Base-by-base conservation (phyloP, 352 stramenopile genomes). In the Phytopythium helicoides region DNA sequence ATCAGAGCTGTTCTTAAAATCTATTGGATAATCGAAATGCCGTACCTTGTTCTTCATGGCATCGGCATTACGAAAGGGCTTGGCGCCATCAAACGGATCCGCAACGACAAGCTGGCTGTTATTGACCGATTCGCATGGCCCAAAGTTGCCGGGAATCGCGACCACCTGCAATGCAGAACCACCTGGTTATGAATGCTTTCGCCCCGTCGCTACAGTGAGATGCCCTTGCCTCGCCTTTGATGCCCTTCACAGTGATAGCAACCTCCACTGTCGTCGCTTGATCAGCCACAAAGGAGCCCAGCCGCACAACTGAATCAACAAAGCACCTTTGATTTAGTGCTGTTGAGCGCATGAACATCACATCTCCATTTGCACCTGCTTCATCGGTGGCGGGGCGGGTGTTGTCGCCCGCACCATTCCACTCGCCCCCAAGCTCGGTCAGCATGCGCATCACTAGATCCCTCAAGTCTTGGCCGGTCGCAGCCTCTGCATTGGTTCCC, bases 221-320 rank as follows among this genome's bases (percentile, higher is more conserved):
- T 15, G 8, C 23, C 3, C 18, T 34, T 42, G 88, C 81, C 63
- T 92, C 81, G 52, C 81, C 81, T 48, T 87, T 89, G 52, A 92
- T 89, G 0, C 73, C 79, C 36, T 76, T 77, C 23, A 86, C 77
- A 33, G 73, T 46, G 35, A 90, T 65, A 0, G 72, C 69, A 21
- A 92, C 81, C 50, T 92, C 81, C 34, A 85, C 76, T 0, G 81
- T 92, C 22, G 79, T 81, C 16, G 79, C 70, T 44, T 89, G 79
- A n/a, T 89, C 81, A 1, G 81, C 81, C 14, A 31, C 48, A 47
- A 90, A 92, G 1, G 71, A 85, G 0, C 74, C 77, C 25, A 92
- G 23, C 8, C 76, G 77, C 18, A 54, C 54, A 28, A 92, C 81
- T 89, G n/a, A n/a, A n/a, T n/a, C n/a, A n/a, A n/a, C n/a, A n/a